Evolutionary conservation across 495 filamentous ascomycete species (phyloP).

Genomic region (Hypoxylon fuscum): DNA sequence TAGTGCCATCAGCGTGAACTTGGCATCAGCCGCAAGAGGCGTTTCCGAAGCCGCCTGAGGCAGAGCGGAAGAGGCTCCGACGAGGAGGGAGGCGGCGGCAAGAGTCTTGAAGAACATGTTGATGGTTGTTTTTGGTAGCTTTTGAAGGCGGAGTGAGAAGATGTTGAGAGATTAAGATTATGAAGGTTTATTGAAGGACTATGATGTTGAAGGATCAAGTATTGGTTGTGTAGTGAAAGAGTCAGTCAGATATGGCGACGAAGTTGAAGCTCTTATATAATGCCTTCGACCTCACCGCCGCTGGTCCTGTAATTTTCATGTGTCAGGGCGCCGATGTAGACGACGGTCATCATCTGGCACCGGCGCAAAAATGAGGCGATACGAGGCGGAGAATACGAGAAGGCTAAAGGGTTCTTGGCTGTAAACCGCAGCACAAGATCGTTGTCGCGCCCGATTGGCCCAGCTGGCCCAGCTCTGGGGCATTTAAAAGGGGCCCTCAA

Average conservation of each 20-base stretch:
- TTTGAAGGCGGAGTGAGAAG: too few species aligned
- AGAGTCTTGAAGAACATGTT: conserved; percentile 26
- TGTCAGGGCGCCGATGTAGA: too few species aligned
- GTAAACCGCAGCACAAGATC: neutral
- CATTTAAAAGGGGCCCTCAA: conserved; percentile 5
- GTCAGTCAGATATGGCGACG: too few species aligned
- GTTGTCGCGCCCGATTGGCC: neutral
- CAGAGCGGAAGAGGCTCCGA: conserved; percentile 17
- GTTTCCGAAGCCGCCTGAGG: conserved; percentile 1
- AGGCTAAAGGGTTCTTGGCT: conserved; percentile 16
- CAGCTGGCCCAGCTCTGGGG: conserved; percentile 10
- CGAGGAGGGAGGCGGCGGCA: conserved; percentile 1
- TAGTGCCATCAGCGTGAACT: conserved; percentile 58
- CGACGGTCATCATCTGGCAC: too few species aligned
- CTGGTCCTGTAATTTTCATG: too few species aligned
- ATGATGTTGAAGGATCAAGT: too few species aligned
- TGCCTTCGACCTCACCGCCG: too few species aligned
- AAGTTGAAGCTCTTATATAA: too few species aligned
- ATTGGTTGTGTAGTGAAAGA: too few species aligned
- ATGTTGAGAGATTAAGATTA: too few species aligned
- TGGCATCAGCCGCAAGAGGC: conserved; percentile 12
- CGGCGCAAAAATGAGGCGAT: too few species aligned
- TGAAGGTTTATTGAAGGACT: too few species aligned
- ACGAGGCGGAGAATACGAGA: conserved; percentile 12
- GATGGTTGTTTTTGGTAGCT: neutral